These are phyloP conservation scores for Poa pratensis DNA, from an alignment of 176 grass and related monocot species.

Conservation along the genomic window DNA sequence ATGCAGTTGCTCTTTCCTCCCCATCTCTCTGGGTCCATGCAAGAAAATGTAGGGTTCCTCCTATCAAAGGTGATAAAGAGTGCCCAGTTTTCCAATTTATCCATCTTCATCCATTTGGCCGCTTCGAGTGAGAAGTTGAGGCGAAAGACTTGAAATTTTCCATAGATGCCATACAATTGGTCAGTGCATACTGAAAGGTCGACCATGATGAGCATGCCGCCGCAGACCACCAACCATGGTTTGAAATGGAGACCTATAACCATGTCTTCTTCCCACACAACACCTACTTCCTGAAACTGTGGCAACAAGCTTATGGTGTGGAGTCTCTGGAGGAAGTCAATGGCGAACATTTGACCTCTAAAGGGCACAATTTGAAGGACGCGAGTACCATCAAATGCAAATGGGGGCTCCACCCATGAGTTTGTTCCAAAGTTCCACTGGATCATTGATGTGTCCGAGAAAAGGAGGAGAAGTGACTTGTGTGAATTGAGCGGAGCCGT, in stretches of 20 bases:
- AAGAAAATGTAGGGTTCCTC: conserved; percentile 45
- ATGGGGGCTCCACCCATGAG: conserved; percentile 34
- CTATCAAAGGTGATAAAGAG: conserved; percentile 45
- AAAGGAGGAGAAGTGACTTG: conserved; percentile 15
- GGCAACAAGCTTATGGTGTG: conserved; percentile 35
- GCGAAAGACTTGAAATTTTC: conserved; percentile 12
- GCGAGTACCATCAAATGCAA: background rate
- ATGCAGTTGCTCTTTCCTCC: conserved; percentile 62
- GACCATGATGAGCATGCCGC: conserved; percentile 26
- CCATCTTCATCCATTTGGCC: conserved; percentile 45
- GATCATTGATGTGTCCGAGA: conserved; percentile 30
- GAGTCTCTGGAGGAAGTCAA: conserved; percentile 24
- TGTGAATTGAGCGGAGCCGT: conserved; percentile 50
- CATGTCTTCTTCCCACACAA: background rate
- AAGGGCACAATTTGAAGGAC: conserved; percentile 22
- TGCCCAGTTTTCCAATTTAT: conserved; percentile 47
- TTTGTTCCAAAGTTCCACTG: conserved; percentile 14
- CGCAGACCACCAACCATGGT: conserved; percentile 42
- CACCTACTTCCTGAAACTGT: background rate
- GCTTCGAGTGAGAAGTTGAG: conserved; percentile 36
- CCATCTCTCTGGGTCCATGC: conserved; percentile 51
- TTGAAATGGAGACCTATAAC: background rate
- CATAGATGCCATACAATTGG: background rate
- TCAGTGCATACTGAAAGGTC: no score
- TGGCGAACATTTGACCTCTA: no score